Base-by-base conservation (phyloP, 306 rosid genomes). In the Vigna radiata region DNA sequence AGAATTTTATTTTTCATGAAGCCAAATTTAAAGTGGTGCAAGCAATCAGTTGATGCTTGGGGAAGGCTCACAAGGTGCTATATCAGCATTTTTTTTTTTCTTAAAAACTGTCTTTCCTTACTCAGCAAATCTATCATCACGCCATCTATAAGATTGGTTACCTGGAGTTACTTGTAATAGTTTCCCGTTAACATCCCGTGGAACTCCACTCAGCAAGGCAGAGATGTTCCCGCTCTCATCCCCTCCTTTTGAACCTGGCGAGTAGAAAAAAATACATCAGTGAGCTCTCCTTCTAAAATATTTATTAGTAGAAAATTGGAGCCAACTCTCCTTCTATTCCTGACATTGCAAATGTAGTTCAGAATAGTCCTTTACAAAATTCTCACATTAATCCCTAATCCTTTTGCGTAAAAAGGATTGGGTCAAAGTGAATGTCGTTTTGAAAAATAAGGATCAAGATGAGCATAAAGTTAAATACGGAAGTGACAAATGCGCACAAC, bases 131-230 rank as follows among this genome's bases (percentile, higher is more conserved):
- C 8, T 31, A 55, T 39, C 66, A 48, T 50, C 67, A 36, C 19
- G 17, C 73, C 9, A 76, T 73, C 8, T 49, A 66, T 80, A 63
- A 80, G 64, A 72, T 43, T 55, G 56, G 21, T 79, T 80, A 91
- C 97, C 96, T 85, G 91, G 61, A 43, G 81, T 85, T 44, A 70
- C 69, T 80, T 84, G 89, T 50, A 78, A 78, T 9, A 86, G 86
- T 69, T 84, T 91, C 79, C 55, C 81, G 58, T 81, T 77, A 77
- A 71, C 60, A 70, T 81, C 71, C 54, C 70, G 89, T 1, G 80
- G 50, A 83, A 83, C 79, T 46, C 92, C 90, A 64, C 82, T 76
- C 48, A 50, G 81, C 63, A 80, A 70, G 23, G 54, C 72, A 68
- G 91, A 85, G 67, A 77, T 72, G 27, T 87, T 85, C 61, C 59